These are phyloP conservation scores for Glebionis coronaria DNA, from an alignment of 129 eudicot species.

Conservation along the genomic window DNA sequence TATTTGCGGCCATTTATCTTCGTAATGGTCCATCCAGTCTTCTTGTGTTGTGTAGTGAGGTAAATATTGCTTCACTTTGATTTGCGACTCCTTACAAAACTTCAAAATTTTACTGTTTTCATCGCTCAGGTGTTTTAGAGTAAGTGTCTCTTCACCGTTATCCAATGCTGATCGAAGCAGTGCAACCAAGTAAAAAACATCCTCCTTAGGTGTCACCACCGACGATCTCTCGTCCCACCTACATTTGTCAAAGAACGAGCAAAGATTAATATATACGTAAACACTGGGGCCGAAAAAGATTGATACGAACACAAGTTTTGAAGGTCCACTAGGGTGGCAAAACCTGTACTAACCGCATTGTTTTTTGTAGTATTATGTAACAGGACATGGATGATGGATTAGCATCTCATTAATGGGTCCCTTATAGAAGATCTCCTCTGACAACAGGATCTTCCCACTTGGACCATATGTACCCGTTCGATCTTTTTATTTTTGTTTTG, in stretches of 20 bases:
- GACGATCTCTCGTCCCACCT: conserved; percentile 79
- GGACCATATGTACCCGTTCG: conserved; percentile 46
- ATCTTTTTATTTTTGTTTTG: conserved; percentile 30
- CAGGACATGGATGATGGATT: conserved; percentile 36
- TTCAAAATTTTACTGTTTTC: conserved; percentile 60
- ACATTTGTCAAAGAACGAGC: no score
- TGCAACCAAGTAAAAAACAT: conserved; percentile 81
- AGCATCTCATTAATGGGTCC: conserved; percentile 41
- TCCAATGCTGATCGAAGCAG: conserved; percentile 74
- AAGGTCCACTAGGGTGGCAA: conserved; percentile 30
- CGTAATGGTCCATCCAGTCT: conserved; percentile 80
- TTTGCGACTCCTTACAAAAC: conserved; percentile 57
- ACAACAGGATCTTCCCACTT: conserved; percentile 53
- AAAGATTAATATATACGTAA: no score
- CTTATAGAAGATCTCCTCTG: conserved; percentile 50
- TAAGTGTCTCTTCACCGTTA: conserved; percentile 60
- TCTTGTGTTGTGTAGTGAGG: conserved; percentile 71
- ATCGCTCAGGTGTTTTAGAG: conserved; percentile 49
- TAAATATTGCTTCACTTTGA: conserved; percentile 61
- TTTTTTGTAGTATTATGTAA: conserved; percentile 30
- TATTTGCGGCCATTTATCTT: conserved; percentile 62
- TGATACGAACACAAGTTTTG: no score
- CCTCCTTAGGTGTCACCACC: conserved; percentile 76
- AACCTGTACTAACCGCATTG: conserved; percentile 35
- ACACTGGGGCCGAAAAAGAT: no score